Evolutionary conservation across 2,329 filamentous ascomycete genomes (phyloP).

Genomic region (Neobulgaria alba): DNA sequence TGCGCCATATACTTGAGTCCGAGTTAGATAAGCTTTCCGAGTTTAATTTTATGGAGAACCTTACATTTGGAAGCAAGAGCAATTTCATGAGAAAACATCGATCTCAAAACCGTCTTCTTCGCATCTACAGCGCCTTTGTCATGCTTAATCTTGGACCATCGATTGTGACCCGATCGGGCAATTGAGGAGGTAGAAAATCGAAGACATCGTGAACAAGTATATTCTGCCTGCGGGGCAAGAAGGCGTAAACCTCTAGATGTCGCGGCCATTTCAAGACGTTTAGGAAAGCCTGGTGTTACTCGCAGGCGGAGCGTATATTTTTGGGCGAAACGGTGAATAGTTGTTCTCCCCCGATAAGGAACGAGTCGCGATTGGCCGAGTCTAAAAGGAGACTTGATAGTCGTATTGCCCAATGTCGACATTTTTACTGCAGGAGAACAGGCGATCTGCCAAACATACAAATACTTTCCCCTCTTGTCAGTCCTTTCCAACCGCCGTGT

Average conservation of each 20-base stretch:
- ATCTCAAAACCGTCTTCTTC: conserved; percentile 66
- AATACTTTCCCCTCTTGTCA: neutral
- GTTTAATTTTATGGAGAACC: conserved; percentile 19
- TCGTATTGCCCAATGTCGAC: neutral
- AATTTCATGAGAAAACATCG: conserved; percentile 62
- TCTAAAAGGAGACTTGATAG: neutral
- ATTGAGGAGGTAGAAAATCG: conserved; percentile 36
- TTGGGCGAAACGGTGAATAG: neutral
- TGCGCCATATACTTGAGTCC: conserved; percentile 57
- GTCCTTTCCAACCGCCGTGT: conserved; percentile 9
- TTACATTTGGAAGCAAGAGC: conserved; percentile 65
- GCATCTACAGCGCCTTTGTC: conserved; percentile 83
- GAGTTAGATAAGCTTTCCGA: conserved; percentile 12
- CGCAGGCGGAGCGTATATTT: neutral
- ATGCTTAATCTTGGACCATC: conserved; percentile 95
- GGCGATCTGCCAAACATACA: neutral
- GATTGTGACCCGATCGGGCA: conserved; percentile 65
- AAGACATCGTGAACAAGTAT: conserved; percentile 21
- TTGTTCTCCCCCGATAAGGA: neutral
- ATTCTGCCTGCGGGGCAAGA: conserved; percentile 9
- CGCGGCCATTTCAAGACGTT: conserved; percentile 19
- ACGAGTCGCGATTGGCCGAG: neutral
- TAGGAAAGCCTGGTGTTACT: conserved; percentile 4
- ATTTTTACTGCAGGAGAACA: neutral
- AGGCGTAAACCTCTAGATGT: conserved; percentile 23